These are phyloP conservation scores for Balakata baccata DNA, from an alignment of 345 rosid species.

Conservation along the genomic window DNA sequence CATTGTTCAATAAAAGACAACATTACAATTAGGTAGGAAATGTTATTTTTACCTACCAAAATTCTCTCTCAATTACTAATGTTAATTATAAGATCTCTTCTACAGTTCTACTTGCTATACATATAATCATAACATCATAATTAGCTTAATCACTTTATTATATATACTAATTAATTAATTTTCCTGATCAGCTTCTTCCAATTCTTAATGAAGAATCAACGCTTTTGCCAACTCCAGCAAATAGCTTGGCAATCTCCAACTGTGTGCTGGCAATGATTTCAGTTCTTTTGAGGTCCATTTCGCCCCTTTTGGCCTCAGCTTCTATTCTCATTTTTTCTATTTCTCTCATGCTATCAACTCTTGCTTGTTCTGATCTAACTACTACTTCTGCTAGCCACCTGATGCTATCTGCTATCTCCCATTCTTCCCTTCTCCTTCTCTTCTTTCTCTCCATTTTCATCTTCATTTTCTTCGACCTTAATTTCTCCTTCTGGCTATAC, in stretches of 20 bases:
- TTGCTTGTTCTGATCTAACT: constrained; percentile 77
- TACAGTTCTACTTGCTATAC: not conserved
- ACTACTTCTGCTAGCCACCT: constrained; percentile 80
- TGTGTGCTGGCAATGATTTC: constrained; percentile 89
- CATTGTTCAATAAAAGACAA: constrained; percentile 14
- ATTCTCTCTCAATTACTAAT: not conserved
- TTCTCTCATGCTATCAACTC: constrained; percentile 86
- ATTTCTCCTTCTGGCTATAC: constrained; percentile 47
- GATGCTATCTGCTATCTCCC: constrained; percentile 75
- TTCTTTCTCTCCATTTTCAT: constrained; percentile 45
- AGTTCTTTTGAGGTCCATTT: constrained; percentile 84
- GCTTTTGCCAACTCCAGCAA: constrained; percentile 52
- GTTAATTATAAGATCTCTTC: no score
- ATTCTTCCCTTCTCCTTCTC: constrained; percentile 46
- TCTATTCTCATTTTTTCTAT: constrained; percentile 86
- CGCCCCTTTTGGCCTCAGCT: constrained; percentile 77
- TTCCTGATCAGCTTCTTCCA: constrained; percentile 52
- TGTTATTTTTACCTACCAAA: constrained; percentile 5
- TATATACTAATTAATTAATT: not conserved
- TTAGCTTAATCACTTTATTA: not conserved
- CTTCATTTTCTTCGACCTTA: constrained; percentile 41
- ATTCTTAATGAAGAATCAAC: constrained; percentile 81
- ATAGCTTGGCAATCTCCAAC: constrained; percentile 81
- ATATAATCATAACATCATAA: not conserved
- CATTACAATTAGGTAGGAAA: constrained; percentile 9